Evolutionary conservation across 306 rosid genomes (phyloP), one percentile per base, ranked within the genome.

Genomic region (Malus orientalis): DNA sequence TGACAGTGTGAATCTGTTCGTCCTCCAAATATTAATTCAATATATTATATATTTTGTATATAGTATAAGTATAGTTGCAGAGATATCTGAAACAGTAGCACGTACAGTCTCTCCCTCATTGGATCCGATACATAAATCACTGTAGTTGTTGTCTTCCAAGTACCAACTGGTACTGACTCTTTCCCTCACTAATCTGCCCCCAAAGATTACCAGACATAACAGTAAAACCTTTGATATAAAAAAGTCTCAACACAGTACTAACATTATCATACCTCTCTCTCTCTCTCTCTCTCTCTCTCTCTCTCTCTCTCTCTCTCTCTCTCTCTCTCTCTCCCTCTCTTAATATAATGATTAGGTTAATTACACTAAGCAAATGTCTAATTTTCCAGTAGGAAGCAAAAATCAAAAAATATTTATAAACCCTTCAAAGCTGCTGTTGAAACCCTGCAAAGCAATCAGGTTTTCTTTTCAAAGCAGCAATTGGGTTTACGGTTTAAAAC

Each of bases 51-150:
- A 25, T 29, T 19, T 29, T 63, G 68, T 25, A 22, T n/a, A 22
- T 25, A 4, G 18, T 25, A 12, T 60, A 8, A 4, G 18, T 38
- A 38, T 69, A 70, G 79, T 58, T 11, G 59, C 61, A 80, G 45
- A 78, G 61, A 79, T 70, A 82, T 85, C 78, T 71, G 61, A 85
- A 85, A 85, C 79, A 85, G 87, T 84, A 83, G 61, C 69, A 73
- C 79, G 18, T 29, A 38, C 36, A 27, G 66, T 74, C 45, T 82
- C 74, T 78, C 84, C 30, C 80, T 79, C 81, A 75, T 88, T 85
- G 86, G 86, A 79, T 85, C 78, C 85, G 69, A 76, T 83, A 69
- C 82, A 63, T 45, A 74, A 74, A 40, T 68, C 33, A 11, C 22
- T 74, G 58, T 25, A 40, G 30, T 53, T 25, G 53, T 7, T 78